These are phyloP conservation scores for Clonostachys rhizophaga DNA, from an alignment of 2,329 filamentous ascomycete genomes.

Conservation along the genomic window DNA sequence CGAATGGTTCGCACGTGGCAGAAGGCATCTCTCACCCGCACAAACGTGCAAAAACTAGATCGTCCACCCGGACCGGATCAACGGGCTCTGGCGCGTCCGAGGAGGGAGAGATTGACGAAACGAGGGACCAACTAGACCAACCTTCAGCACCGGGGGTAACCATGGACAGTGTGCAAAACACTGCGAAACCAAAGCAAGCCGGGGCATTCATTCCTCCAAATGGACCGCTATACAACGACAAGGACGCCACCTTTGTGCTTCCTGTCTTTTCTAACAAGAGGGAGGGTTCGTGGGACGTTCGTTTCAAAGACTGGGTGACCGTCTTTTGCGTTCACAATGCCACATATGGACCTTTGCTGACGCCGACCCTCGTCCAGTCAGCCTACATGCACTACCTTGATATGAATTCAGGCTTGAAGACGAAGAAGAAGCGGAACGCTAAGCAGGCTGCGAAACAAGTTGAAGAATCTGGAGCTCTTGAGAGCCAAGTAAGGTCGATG, in stretches of 20 bases:
- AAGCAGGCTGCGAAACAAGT: slow-evolving; percentile 18
- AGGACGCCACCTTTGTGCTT: slow-evolving; percentile 13
- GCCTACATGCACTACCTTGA: slow-evolving; percentile 24
- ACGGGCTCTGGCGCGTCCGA: slow-evolving; percentile 11
- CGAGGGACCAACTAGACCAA: too few species aligned
- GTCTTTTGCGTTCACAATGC: slow-evolving; percentile 19
- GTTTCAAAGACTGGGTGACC: slow-evolving; percentile 25
- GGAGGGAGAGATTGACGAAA: slow-evolving; percentile 24
- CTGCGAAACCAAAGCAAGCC: background rate
- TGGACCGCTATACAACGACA: slow-evolving; percentile 11
- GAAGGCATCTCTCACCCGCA: slow-evolving; percentile 3
- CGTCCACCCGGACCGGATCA: background rate
- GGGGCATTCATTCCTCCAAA: slow-evolving; percentile 11
- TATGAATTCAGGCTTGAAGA: slow-evolving; percentile 17
- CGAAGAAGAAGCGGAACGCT: slow-evolving; percentile 22
- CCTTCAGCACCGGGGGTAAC: too few species aligned
- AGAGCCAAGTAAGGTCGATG: slow-evolving; percentile 4
- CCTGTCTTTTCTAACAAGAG: slow-evolving; percentile 16
- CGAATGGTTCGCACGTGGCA: background rate
- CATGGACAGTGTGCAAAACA: too few species aligned
- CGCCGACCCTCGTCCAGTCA: slow-evolving; percentile 10
- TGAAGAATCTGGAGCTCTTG: slow-evolving; percentile 14
- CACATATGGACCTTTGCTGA: slow-evolving; percentile 11
- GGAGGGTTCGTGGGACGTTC: slow-evolving; percentile 23
- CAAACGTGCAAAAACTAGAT: slow-evolving; percentile 10